A percentile compares a stretch with the other conserved stretches of the same genome.
phyloP scores from a whole-genome alignment of 306 rosid genomes.

The Echinosophora koreensis region DNA sequence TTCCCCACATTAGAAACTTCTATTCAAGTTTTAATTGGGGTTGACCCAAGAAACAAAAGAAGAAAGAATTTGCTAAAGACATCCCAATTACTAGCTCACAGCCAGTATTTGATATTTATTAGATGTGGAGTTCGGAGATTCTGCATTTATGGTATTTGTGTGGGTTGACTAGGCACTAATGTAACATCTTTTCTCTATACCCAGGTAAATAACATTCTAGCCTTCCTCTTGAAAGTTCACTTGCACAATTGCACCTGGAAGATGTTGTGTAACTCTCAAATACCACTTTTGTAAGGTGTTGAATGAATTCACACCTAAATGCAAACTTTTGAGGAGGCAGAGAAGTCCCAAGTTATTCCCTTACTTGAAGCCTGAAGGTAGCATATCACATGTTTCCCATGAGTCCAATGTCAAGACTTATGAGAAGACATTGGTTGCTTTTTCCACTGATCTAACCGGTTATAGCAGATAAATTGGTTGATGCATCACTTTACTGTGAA shows the following conservation, averaged over 20 bases:
- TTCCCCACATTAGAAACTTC: too few species aligned
- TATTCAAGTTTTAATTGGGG: not conserved
- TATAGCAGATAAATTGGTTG: too few species aligned
- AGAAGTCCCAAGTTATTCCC: not conserved
- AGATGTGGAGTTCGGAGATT: not conserved
- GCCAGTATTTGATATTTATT: not conserved
- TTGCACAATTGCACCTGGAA: not conserved
- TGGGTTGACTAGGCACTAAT: not conserved
- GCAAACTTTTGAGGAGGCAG: not conserved
- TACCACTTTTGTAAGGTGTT: not conserved
- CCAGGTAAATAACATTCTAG: not conserved
- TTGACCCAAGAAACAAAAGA: not conserved
- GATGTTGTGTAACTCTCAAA: not conserved
- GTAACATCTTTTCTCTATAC: not conserved
- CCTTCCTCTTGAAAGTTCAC: constrained; percentile 7
- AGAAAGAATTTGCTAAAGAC: not conserved
- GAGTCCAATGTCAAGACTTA: not conserved
- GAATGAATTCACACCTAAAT: not conserved
- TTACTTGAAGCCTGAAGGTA: constrained; percentile 1
- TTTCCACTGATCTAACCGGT: too few species aligned
- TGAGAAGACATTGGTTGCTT: too few species aligned
- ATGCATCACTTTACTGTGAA: too few species aligned
- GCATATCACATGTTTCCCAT: not conserved
- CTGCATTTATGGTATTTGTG: not conserved
- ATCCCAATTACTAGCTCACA: not conserved